These are phyloP conservation scores for Picocystis sp. DNA, from an alignment of 163 green algal species.

Conservation along the genomic window DNA sequence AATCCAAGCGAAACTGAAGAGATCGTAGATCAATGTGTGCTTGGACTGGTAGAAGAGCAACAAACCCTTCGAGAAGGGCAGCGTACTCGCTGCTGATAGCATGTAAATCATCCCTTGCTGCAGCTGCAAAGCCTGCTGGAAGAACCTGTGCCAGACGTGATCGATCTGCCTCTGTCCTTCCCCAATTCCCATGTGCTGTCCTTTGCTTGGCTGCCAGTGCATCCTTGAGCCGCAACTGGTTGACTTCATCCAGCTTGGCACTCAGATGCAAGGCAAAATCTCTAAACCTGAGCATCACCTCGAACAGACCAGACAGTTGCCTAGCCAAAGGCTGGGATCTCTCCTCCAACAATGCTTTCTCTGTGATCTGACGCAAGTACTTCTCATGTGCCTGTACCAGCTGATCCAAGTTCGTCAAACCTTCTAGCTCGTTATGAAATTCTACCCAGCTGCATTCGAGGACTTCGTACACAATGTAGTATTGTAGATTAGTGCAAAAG, in stretches of 20 bases:
- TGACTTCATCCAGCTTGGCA: slow-evolving; percentile 19
- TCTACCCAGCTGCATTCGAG: slow-evolving; percentile 41
- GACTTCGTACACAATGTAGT: slow-evolving; percentile 80
- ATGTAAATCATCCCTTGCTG: slow-evolving; percentile 2
- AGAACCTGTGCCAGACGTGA: slow-evolving; percentile 2
- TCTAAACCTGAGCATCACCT: slow-evolving; percentile 32
- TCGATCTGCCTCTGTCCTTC: slow-evolving; percentile 12
- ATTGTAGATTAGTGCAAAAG: slow-evolving; percentile 66
- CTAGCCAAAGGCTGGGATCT: slow-evolving; percentile 19
- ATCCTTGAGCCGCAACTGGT: slow-evolving; percentile 5
- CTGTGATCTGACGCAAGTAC: slow-evolving; percentile 40
- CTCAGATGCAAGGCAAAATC: slow-evolving; percentile 28
- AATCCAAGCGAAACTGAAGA: slow-evolving; percentile 37
- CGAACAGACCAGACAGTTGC: slow-evolving; percentile 29
- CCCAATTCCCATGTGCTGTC: slow-evolving; percentile 26
- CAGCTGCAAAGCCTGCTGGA: slow-evolving; percentile 11
- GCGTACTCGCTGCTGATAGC: too few relatives aligned
- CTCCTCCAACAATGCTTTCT: slow-evolving; percentile 28
- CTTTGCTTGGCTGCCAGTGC: slow-evolving; percentile 7
- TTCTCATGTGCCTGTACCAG: slow-evolving; percentile 50
- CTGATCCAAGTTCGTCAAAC: slow-evolving; percentile 41
- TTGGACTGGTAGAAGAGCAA: slow-evolving; percentile 22
- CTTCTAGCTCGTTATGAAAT: slow-evolving; percentile 17
- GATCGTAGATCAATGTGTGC: slow-evolving; percentile 34
- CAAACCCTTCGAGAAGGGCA: slow-evolving; percentile 16